Base-by-base conservation (phyloP, 257 asterid species). In the Sherardia arvensis region DNA sequence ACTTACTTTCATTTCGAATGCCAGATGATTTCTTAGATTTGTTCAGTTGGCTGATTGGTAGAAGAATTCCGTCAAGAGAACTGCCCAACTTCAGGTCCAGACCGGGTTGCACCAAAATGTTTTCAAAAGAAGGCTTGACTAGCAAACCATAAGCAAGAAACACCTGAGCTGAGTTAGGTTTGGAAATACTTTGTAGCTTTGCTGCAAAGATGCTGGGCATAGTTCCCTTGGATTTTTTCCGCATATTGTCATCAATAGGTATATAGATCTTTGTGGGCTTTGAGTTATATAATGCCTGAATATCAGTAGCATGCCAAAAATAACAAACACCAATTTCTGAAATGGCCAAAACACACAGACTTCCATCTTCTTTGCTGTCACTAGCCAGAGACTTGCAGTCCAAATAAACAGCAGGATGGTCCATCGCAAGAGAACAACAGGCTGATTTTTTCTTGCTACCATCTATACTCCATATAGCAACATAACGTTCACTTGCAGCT, bases 281-380 rank as follows among this genome's bases (percentile, higher is more conserved):
- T 36, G 78, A 77, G 75, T 81, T 72, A 26, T 67, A 83, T 68
- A 92, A 54, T 62, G 82, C 99, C 49, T 84, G 85, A 20, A 84
- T 71, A 55, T 78, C 81, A 68, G 76, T 81, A 56, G 80, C 97
- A 53, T 84, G 83, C 97, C 97, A 92, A 75, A 89, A 85, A 75
- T 89, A 92, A 73, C 99, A 87, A 49, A 84, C 76, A 15, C 99
- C 99, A 28, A 69, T 47, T 85, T 92, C 99, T 56, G 99, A 81
- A 81, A 92, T 79, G 38, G 97, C 96, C 80, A 92, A 61, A 76
- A 87, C 80, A 48, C 87, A 86, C 45, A 92, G 72, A 60, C 89
- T 80, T 25, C 75, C 66, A 69, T 83, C 62, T 32, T 83, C 84
- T 73, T 29, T 67, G 67, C 77, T 79, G 69, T 65, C 76, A 66